Base-by-base conservation (phyloP, 352 stramenopile genomes). In the Pythium aristosporum region DNA sequence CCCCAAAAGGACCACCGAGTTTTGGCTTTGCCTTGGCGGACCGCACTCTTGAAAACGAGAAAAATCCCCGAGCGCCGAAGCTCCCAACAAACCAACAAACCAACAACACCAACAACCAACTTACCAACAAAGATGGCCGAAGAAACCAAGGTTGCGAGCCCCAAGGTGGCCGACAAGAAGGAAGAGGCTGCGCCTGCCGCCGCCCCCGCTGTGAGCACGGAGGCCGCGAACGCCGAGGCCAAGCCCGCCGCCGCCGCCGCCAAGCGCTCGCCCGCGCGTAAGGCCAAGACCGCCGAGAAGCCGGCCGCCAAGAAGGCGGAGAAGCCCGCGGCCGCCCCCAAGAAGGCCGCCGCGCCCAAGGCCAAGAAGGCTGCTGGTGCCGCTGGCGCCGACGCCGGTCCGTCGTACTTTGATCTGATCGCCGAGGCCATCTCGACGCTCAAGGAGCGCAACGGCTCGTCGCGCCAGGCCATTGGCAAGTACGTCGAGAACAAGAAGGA, bases 361-460 rank as follows among this genome's bases (percentile, higher is more conserved):
- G 25, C 25, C 25, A 69, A 73, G 39, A 41, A 65, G 11, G 74
- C 49, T 18, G 51, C 67, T n/a, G 75, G 61, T 21, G 76, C 85
- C 15, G 47, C 28, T 20, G 46, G 47, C 48, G 43, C 23, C 7
- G 49, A 67, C 10, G 55, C 63, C 15, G 85, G 87, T 12, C 80
- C 82, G 21, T 89, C 83, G 51, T 95, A 96, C 79, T 95, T 94
- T 57, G 88, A 96, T 20, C 72, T 95, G 53, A 96, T 98, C 53
- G 89, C 92, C 36, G 85, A 96, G 49, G 91, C 90, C 34, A 97
- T 98, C 65, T 59, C 78, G 61, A 80, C 82, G 65, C 85, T 98
- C 18, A 98, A 98, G 75, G 92, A 98, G 72, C 94, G 92, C 70
- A 97, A 79, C 52, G 94, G 94, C 48, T 97, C 91, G 48, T 98